These are phyloP conservation scores for Ophiostoma himal-ulmi DNA, from an alignment of 2,329 filamentous ascomycete species.

Conservation along the genomic window DNA sequence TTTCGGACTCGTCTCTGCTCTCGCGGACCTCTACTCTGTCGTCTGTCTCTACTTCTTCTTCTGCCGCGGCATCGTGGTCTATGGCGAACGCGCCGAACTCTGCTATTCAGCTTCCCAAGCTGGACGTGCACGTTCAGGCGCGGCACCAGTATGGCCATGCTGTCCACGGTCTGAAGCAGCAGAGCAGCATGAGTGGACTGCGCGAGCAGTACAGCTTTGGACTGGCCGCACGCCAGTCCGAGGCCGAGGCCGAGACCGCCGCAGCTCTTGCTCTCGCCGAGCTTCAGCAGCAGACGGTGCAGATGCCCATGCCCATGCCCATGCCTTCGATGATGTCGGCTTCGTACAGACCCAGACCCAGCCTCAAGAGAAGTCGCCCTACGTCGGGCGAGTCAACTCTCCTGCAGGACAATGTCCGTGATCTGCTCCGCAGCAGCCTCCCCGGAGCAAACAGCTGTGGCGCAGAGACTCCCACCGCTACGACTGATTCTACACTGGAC, in stretches of 20 bases:
- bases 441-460: conserved; percentile 29
- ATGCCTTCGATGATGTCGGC: conserved; percentile 10
- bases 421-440: conserved; percentile 46
- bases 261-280: conserved; percentile 56
- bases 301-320: neutral
- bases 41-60: conserved; percentile 45
- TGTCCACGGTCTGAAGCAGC: conserved; percentile 44
- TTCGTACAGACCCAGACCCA: conserved; percentile 29
- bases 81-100: conserved; percentile 54
- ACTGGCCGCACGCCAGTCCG: conserved; percentile 40
- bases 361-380: conserved; percentile 56
- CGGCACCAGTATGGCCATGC: conserved; percentile 46
- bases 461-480: conserved; percentile 29
- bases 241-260: conserved; percentile 49
- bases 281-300: conserved; percentile 48
- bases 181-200: conserved; percentile 33
- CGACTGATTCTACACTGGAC: neutral
- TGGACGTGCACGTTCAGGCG: conserved; percentile 50
- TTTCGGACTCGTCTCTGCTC: conserved; percentile 56
- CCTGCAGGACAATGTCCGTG: conserved; percentile 62
- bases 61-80: conserved; percentile 57
- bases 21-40: conserved; percentile 39
- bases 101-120: conserved; percentile 34
- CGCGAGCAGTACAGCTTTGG: conserved; percentile 42
- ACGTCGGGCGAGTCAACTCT: conserved; percentile 50